A percentile compares a stretch with the other conserved stretches of the same genome.
Conservation (phyloP, 768 basidiomycete species). For the Postia placenta region DNA sequence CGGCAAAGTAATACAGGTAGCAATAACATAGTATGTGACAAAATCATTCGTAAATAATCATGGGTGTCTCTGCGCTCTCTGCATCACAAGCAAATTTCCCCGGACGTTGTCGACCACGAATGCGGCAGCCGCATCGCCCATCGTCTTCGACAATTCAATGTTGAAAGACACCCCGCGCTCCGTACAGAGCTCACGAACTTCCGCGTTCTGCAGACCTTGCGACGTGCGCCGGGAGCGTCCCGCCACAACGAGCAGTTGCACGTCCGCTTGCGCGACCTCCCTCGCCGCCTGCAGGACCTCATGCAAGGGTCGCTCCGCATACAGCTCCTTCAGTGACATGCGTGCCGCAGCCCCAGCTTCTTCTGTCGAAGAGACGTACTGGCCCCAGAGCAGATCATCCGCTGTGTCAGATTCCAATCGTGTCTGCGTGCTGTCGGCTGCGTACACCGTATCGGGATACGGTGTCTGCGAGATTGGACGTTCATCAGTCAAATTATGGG, state of each 20-base stretch:
- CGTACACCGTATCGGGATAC: constrained; percentile 69
- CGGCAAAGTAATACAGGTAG: not conserved
- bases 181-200: constrained; percentile 45
- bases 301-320: constrained; percentile 52
- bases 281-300: constrained; percentile 39
- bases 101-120: constrained; percentile 48
- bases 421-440: constrained; percentile 52
- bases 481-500: not conserved
- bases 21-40: not conserved
- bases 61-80: constrained; percentile 18
- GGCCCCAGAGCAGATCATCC: constrained; percentile 73
- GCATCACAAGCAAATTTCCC: constrained; percentile 51
- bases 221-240: constrained; percentile 76
- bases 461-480: not conserved
- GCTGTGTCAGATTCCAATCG: constrained; percentile 75
- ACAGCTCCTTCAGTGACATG: constrained; percentile 50
- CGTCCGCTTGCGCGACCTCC: constrained; percentile 24
- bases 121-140: constrained; percentile 73
- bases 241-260: constrained; percentile 52
- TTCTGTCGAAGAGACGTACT: constrained; percentile 37
- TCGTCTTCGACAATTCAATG: constrained; percentile 58
- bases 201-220: constrained; percentile 48
- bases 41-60: not conserved
- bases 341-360: constrained; percentile 46
- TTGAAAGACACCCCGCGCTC: constrained; percentile 38